Percentiles rank a stretch among this genome's conserved stretches.
Evolutionary conservation across 140 eudicot species (phyloP).

Genomic region (Senecio squalidus): DNA sequence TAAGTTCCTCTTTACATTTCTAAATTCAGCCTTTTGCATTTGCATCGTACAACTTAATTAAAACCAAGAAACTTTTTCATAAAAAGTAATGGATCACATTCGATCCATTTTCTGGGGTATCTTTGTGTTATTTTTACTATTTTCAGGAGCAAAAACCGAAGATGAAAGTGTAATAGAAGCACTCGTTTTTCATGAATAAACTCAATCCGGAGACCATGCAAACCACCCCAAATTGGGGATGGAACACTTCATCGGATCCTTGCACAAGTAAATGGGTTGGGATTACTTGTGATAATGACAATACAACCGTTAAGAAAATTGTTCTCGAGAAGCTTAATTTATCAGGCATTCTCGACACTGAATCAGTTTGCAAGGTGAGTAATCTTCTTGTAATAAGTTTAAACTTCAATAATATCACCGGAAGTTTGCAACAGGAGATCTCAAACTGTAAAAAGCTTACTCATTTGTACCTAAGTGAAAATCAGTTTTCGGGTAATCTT

Average conservation of each 20-base stretch:
- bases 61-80: constrained; percentile 1
- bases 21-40: constrained; percentile 3
- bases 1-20: constrained; percentile 6
- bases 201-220: constrained; percentile 32
- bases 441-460: constrained; percentile 54
- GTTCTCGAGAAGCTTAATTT: constrained; percentile 46
- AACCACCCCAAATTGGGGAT: constrained; percentile 38
- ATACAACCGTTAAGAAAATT: constrained; percentile 36
- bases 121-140: constrained; percentile 22
- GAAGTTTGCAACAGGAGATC: constrained; percentile 41
- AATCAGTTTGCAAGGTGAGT: constrained; percentile 35
- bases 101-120: constrained; percentile 18
- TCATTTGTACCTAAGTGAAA: constrained; percentile 50
- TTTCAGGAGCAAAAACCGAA: constrained; percentile 34
- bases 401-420: constrained; percentile 36
- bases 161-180: constrained; percentile 37
- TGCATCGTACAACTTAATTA: constrained; percentile 14
- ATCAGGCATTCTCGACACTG: constrained; percentile 39
- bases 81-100: constrained; percentile 19
- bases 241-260: constrained; percentile 63
- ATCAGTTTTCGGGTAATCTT: constrained; percentile 40
- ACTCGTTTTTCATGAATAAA: constrained; percentile 51
- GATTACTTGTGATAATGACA: constrained; percentile 34
- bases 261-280: constrained; percentile 55
- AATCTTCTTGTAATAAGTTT: constrained; percentile 46